These are phyloP conservation scores for Golubevia pallescens DNA, from an alignment of 1,284 basidiomycete species.

Conservation along the genomic window DNA sequence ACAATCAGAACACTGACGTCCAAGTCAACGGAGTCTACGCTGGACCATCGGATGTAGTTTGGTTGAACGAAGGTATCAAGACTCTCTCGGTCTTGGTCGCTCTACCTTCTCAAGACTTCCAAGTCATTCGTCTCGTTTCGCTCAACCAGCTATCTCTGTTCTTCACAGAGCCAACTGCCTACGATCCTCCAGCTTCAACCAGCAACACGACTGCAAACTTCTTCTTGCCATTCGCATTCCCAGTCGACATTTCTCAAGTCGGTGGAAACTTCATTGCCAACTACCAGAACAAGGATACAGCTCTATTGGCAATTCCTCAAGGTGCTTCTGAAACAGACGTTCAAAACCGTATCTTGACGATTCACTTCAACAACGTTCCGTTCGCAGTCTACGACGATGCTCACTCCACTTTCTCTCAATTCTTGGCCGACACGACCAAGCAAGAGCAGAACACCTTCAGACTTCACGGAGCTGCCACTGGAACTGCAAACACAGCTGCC, in stretches of 20 bases:
- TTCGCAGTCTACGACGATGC: constrained; percentile 70
- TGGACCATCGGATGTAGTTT: constrained; percentile 72
- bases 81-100: constrained; percentile 71
- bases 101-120: constrained; percentile 74
- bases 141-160: constrained; percentile 73
- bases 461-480: constrained; percentile 71
- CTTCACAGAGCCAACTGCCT: constrained; percentile 72
- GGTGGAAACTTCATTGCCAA: constrained; percentile 73
- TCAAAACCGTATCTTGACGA: constrained; percentile 71
- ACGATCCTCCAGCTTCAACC: constrained; percentile 71
- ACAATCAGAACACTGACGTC: constrained; percentile 73
- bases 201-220: constrained; percentile 72
- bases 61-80: constrained; percentile 79
- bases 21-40: constrained; percentile 73
- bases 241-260: constrained; percentile 73
- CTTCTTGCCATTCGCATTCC: constrained; percentile 75
- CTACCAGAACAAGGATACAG: constrained; percentile 71
- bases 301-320: constrained; percentile 72
- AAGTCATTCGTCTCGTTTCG: constrained; percentile 74
- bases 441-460: constrained; percentile 69
- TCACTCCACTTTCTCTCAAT: constrained; percentile 71
- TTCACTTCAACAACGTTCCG: constrained; percentile 72
- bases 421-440: constrained; percentile 74
- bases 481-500: constrained; percentile 74
- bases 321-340: constrained; percentile 73